Base-by-base conservation (phyloP, 305 asterid genomes). In the Fraxinus dipetala region DNA sequence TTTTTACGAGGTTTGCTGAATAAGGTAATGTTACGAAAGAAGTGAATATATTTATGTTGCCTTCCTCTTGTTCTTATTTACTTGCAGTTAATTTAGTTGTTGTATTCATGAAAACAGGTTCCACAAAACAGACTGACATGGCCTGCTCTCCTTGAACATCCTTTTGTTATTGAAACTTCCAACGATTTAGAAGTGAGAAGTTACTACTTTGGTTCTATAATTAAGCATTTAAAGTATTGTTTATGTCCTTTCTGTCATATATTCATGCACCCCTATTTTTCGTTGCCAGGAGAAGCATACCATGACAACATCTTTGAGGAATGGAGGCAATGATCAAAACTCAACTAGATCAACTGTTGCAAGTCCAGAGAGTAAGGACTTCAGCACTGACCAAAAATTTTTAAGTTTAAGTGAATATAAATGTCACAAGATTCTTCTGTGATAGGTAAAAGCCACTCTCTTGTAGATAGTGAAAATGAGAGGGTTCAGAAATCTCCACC, bases 91-190 rank as follows among this genome's bases (percentile, higher is more conserved):
- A 87, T 81, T 77, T 82, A 51, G 67, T 80, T 67, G 76, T 80
- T 79, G 59, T 72, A 86, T 81, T 81, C 83, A 72, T 45, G 82
- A 72, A 72, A 86, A 40, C 89, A 96, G 99, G 93, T 86, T 86
- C 99, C 99, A 0, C 99, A 95, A 78, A 89, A 85, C 83, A 92
- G 99, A 90, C 88, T 96, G 83, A 87, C 94, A 30, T 96, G 99
- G 98, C 99, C 98, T 81, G 91, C 94, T 83, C 99, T 96, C 89
- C 97, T 95, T 80, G 98, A 95, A 81, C 98, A 96, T 90, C 98
- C 98, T 81, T 96, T 95, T 86, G 96, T 96, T 76, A 88, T 88
- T 85, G 98, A 93, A 81, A 83, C 87, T 79, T 75, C 76, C 67
- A 84, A 87, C 72, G 90, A 93, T 84, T 77, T 84, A 83, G 94